Percentiles rank a stretch among this genome's conserved stretches.
Evolutionary conservation across 2,329 filamentous ascomycete species (phyloP).

Genomic region (Fusarium clavum): DNA sequence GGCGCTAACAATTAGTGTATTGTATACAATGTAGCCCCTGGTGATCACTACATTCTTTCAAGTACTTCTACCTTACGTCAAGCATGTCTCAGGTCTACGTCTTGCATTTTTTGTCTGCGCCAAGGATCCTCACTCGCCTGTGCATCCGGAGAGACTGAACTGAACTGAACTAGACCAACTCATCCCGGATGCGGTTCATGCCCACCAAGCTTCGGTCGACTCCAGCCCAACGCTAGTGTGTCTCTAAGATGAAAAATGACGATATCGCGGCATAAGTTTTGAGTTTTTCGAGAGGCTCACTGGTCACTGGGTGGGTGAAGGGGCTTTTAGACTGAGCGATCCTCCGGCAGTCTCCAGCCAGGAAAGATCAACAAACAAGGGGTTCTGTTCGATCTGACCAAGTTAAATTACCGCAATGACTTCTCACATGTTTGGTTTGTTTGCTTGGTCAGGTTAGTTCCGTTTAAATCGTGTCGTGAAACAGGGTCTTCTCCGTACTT

Average conservation of each 20-base stretch:
- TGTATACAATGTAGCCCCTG: conserved; percentile 11
- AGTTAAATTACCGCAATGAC: conserved; percentile 11
- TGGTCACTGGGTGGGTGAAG: conserved; percentile 20
- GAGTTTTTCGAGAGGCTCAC: conserved; percentile 15
- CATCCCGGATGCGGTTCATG: conserved; percentile 46
- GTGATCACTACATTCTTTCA: conserved; percentile 13
- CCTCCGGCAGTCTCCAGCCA: conserved; percentile 29
- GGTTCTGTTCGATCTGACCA: conserved; percentile 12
- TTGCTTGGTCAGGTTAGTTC: conserved; percentile 7
- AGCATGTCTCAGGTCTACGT: conserved; percentile 38
- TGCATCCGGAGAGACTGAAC: conserved; percentile 23
- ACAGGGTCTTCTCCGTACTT: conserved; percentile 25
- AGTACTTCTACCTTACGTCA: conserved; percentile 28
- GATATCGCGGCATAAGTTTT: conserved; percentile 40
- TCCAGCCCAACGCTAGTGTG: conserved; percentile 37
- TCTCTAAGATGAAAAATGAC: conserved; percentile 45
- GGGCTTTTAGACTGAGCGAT: conserved; percentile 19
- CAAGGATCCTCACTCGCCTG: conserved; percentile 31
- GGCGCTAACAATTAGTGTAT: conserved; percentile 32
- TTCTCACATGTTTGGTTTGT: conserved; percentile 9
- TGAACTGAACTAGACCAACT: conserved; percentile 28
- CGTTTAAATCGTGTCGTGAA: conserved; percentile 31
- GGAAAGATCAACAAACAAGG: conserved; percentile 24
- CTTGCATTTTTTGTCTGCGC: conserved; percentile 21
- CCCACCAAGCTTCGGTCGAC: conserved; percentile 39